Evolutionary conservation across 2,329 filamentous ascomycete species (phyloP), one percentile per base, ranked within the genome.

Genomic region (Aspergillus versicolor): DNA sequence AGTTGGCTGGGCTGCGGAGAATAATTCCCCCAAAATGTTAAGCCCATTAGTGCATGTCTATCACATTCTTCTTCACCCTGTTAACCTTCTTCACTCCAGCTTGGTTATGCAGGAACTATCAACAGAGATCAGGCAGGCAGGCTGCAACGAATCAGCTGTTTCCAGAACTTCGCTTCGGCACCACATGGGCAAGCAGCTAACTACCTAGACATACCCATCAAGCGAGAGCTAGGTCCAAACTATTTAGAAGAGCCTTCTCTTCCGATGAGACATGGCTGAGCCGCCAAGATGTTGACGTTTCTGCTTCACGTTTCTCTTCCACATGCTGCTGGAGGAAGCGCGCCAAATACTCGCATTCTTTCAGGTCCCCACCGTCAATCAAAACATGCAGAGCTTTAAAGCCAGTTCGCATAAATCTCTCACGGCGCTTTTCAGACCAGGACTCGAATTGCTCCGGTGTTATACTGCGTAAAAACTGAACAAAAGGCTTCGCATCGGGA

Each of bases 321-420:
- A 75, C 57, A 15, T 73, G 54, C 24, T 65, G 50, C 50, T 73
- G 71, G 19, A 76, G 63, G 49, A 67, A 61, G 5, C 58, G 63
- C 40, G 69, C 70, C 43, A 76, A 54, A 41, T 55, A 61, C 27
- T 67, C 63, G 21, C 70, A 73, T 47, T 73, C 65, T 37, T 59
- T 60, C 45, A 65, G 61, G 8, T 66, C 63, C 37, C 69, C 67
- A 52, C 69, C 68, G 15, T 74, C 69, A 24, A 73, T 63, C 42
- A 74, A 65, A 21, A 77, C 52, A 27, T 71, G 69, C n/a, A 77
- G 68, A 6, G 70, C 74, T 48, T 75, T 71, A 37, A 75, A 70
- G 9, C 71, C 66, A n/a, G 70, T 65, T 2, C 63, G 65, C 40
- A 75, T 63, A 43, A 75, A 65, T 34, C 62, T 59, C 51, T 70